Evolutionary conservation across 176 grass and related monocot genomes (phyloP), one percentile per base, ranked within the genome.

Genomic region (Carex pumila): DNA sequence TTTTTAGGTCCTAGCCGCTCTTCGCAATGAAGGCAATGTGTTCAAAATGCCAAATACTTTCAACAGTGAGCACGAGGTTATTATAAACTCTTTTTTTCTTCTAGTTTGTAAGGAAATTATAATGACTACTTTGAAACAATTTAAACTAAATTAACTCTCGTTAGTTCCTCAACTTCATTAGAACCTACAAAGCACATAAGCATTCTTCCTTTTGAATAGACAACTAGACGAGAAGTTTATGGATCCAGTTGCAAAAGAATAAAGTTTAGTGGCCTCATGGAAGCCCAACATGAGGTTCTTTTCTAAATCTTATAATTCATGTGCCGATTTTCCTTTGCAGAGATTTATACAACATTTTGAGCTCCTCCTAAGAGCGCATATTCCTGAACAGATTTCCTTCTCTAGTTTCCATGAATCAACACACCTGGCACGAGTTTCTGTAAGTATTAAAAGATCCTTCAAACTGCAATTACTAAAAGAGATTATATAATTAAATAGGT

Each of bases 301-400:
- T 67, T 56, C 31, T 25, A 60, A 15, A 69, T 68, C 36, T 79
- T 73, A 18, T 53, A 68, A 67, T 57, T 64, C 43, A 86, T 67
- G 30, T 39, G 15, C 85, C 29, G 63, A 61, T 64, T 21, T 60
- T 53, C 86, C 62, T 87, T 81, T 76, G 45, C 91, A 98, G 96
- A 95, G 93, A 84, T 98, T 98, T 89, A 73, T 89, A 62, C 96
- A 98, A 89, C 93, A 98, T 87, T 98, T 98, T 68, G 96, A 98
- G 79, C 91, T 93, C 25, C 93, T 98, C 82, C 89, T 86, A 82
- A 98, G 92, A 90, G 89, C 93, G 54, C 93, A 79, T 76, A 71
- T 98, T 32, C 93, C 93, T 18, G 89, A 98, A 61, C 83, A 93
- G 81, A 85, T 93, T 84, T 89, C 91, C 2, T 98, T 91, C 88